Conservation (phyloP, 78 protist species). For the Anaeramoeba flamelloides region DNA sequence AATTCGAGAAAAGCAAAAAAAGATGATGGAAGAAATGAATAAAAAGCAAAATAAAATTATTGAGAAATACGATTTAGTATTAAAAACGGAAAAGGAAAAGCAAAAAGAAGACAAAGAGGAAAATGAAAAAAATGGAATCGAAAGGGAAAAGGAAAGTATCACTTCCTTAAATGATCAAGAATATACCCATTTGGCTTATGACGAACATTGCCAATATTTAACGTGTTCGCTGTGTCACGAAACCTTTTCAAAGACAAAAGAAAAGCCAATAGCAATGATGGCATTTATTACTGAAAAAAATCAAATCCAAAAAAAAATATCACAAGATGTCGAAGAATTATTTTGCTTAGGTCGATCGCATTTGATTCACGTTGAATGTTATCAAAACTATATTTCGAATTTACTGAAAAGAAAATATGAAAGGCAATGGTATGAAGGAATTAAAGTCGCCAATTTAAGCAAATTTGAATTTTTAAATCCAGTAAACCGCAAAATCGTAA, state of each 20-base stretch:
- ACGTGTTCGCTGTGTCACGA: no score
- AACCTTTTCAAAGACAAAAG: no score
- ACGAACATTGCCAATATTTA: no score
- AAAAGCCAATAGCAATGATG: no score
- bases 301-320: background rate
- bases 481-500: background rate
- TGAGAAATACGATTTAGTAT: background rate
- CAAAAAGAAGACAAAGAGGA: background rate
- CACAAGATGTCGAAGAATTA: background rate
- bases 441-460: background rate
- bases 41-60: background rate
- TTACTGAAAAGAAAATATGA: background rate
- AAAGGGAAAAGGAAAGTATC: background rate
- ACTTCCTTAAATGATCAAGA: no score
- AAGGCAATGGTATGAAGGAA: background rate
- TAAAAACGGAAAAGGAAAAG: background rate
- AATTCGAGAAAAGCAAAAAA: no score
- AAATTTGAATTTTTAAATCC: background rate
- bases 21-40: background rate
- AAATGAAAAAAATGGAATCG: background rate
- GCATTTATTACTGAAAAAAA: no score
- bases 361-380: background rate
- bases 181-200: no score
- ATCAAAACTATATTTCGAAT: background rate
- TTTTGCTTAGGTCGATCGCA: background rate